Conservation (phyloP, 305 asterid genomes). For the Petunia hybrid region DNA sequence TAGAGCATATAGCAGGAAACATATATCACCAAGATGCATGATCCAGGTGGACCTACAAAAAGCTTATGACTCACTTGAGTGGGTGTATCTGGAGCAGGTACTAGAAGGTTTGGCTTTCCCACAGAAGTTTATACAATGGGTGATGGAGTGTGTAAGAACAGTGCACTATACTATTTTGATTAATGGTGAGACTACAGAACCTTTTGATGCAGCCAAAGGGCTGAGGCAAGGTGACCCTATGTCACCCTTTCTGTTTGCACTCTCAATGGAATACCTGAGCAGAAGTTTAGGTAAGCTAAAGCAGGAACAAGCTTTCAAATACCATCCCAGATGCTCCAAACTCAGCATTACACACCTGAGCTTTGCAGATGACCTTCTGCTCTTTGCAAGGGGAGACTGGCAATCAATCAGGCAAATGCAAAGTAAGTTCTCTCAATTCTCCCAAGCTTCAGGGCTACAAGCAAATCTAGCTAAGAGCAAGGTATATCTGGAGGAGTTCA, state of each 20-base stretch:
- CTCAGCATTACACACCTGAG: not conserved
- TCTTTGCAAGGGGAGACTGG: no score
- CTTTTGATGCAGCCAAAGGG: not conserved
- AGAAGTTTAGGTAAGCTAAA: not conserved
- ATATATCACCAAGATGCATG: no score
- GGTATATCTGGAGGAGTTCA: no score
- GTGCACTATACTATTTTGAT: no score
- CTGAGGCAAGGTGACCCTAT: not conserved
- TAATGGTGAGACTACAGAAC: not conserved
- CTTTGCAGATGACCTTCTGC: no score
- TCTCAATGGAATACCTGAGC: not conserved
- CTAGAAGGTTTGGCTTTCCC: not conserved
- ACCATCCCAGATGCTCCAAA: not conserved
- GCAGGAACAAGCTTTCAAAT: not conserved
- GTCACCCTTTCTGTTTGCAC: not conserved
- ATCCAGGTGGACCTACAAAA: not conserved
- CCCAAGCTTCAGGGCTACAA: no score
- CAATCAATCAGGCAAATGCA: no score
- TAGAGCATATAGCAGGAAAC: no score
- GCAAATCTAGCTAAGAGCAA: no score
- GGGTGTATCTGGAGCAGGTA: not conserved
- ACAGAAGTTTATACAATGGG: not conserved
- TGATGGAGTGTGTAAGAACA: not conserved
- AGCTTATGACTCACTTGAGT: not conserved
- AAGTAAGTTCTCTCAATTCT: no score